Evolutionary conservation across 257 asterid species (phyloP), one percentile per base, ranked within the genome.

Genomic region (Ilex asprella): DNA sequence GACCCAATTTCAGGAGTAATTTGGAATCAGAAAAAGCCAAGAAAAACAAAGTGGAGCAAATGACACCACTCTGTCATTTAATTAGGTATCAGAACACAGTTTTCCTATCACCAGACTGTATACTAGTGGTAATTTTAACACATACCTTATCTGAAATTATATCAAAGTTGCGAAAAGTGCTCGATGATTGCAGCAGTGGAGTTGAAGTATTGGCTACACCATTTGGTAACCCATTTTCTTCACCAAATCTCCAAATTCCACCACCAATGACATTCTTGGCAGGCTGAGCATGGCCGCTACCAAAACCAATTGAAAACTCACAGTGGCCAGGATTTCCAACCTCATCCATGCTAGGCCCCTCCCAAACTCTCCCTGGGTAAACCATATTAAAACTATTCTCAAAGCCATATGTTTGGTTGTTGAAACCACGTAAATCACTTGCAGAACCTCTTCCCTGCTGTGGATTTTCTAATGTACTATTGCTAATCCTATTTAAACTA

Each of bases 61-160:
- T 21, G 27, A 21, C 7, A 35, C 8, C 41, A 35, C 5, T 2
- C 8, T 35, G 5, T 35, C 8, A 35, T 35, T 35, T 35, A 35
- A 35, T 35, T 4, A 35, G 8, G 41, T 35, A 1, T 35, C 7
- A 35, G 41, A 8, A 35, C 41, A 35, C 8, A 3, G 5, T 35
- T 35, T 21, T 21, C 27, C 27, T 21, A 21, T 21, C 27, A 21
- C 27, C 27, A 21, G 27, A 21, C 27, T 21, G 27, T 21, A 21
- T 21, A 21, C 27, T 21, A 21, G 27, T 21, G 27, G 27, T 21
- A 21, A 21, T 21, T 35, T 0, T 8, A 35, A 35, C n/a, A 4
- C 52, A 46, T 78, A 89, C 97, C 95, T 84, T 81, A 70, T 80
- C 76, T 44, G 88, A 75, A 64, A 79, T 65, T 43, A 81, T 76